These are phyloP conservation scores for Coffea eugenioides DNA, from an alignment of 257 asterid genomes.

Conservation along the genomic window DNA sequence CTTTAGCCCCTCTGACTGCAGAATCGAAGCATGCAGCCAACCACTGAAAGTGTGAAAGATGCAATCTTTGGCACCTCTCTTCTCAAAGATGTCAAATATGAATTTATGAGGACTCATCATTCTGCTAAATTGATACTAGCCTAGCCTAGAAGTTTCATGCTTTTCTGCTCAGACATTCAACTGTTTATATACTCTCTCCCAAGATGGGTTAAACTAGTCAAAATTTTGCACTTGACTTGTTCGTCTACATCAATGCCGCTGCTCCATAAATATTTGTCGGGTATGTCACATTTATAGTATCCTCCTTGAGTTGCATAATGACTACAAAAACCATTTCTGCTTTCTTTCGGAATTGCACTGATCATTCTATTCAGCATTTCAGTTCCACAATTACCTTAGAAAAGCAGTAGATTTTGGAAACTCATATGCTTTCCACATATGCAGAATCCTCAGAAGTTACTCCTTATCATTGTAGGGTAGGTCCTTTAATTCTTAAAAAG, in stretches of 20 bases:
- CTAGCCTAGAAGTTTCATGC: neutral
- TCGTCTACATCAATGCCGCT: neutral
- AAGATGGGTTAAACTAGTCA: neutral
- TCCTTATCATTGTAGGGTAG: neutral
- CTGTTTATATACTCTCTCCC: neutral
- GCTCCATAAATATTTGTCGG: neutral
- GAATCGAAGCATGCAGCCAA: neutral
- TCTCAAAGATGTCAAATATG: neutral
- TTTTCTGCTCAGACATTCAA: neutral
- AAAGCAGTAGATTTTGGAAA: neutral
- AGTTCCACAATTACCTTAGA: neutral
- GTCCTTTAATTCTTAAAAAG: neutral
- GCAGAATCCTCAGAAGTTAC: neutral
- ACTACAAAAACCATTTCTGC: neutral
- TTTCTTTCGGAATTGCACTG: neutral
- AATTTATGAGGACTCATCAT: neutral
- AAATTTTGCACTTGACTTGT: neutral
- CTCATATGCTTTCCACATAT: neutral
- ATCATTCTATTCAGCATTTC: neutral
- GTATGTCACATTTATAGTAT: neutral
- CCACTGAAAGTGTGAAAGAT: neutral
- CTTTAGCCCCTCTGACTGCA: neutral
- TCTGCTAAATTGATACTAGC: neutral
- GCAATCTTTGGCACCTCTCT: neutral
- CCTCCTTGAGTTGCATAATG: neutral